A percentile compares a stretch with the other conserved stretches of the same genome.
These are phyloP conservation scores for Chimonanthus praecox DNA, from an alignment of 164 flowering plant species.

Conservation along the genomic window DNA sequence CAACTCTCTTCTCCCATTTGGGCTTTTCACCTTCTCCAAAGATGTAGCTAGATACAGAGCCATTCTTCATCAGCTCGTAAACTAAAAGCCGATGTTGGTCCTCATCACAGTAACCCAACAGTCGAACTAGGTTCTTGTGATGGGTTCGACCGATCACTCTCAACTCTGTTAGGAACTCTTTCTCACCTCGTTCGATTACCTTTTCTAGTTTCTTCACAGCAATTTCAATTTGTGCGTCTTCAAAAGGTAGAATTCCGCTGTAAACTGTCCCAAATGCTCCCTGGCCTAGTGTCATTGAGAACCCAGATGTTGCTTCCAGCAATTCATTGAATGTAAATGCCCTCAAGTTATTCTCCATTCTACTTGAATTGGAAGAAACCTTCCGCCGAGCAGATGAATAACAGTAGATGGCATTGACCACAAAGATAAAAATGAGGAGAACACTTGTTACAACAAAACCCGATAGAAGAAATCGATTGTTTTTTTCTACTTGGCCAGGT, in stretches of 20 bases:
- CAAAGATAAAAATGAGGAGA: not conserved
- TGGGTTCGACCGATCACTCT: constrained; percentile 25
- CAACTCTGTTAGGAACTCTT: constrained; percentile 26
- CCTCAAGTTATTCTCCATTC: constrained; percentile 13
- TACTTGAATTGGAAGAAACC: not conserved
- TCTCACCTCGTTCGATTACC: constrained; percentile 19
- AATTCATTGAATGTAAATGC: constrained; percentile 20
- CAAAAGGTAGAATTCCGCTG: constrained; percentile 12
- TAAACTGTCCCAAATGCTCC: constrained; percentile 32
- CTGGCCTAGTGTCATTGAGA: constrained; percentile 16
- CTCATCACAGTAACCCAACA: constrained; percentile 20
- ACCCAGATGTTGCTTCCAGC: constrained; percentile 25
- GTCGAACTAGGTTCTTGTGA: constrained; percentile 24
- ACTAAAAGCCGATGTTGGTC: constrained; percentile 17
- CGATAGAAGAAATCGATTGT: not conserved
- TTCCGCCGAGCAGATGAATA: not conserved
- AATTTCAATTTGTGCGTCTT: constrained; percentile 14
- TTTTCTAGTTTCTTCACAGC: constrained; percentile 26
- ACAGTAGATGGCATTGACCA: not conserved
- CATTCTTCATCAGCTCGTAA: constrained; percentile 21
- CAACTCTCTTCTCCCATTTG: constrained; percentile 20
- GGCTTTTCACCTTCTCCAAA: constrained; percentile 18
- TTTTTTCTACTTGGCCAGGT: not conserved
- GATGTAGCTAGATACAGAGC: constrained; percentile 15
- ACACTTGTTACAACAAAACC: not conserved